Evolutionary conservation across 2,329 filamentous ascomycete species (phyloP).

Genomic region (Colletotrichum sp.): DNA sequence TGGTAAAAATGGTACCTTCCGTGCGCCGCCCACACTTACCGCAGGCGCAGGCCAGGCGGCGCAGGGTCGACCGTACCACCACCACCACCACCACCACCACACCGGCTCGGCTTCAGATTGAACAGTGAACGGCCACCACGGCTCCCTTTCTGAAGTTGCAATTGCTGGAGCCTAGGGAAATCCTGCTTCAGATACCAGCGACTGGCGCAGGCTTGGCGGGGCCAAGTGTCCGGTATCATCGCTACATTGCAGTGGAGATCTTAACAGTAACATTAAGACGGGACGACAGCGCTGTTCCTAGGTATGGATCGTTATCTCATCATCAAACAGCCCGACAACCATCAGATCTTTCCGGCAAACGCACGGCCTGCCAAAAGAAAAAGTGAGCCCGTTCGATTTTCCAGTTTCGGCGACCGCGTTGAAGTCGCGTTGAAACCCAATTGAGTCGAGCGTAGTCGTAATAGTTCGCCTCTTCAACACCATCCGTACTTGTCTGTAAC

Average conservation of each 20-base stretch:
- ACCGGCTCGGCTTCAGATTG: conserved; percentile 11
- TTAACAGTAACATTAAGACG: too few species aligned
- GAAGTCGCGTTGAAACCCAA: not conserved
- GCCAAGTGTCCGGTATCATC: not conserved
- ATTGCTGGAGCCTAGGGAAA: not conserved
- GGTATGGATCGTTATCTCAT: not conserved
- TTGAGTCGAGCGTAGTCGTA: not conserved
- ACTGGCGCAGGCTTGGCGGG: not conserved
- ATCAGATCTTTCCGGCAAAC: not conserved
- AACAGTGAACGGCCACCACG: not conserved
- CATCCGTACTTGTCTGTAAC: not conserved
- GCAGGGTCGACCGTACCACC: not conserved
- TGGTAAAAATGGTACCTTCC: not conserved
- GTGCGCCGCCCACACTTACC: not conserved
- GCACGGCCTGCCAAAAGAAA: not conserved
- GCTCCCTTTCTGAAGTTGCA: not conserved
- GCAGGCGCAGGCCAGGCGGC: not conserved
- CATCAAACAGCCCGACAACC: not conserved
- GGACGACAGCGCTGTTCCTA: too few species aligned
- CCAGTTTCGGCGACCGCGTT: not conserved
- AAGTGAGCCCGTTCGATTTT: not conserved
- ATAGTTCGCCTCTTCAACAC: not conserved
- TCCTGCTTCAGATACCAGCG: not conserved
- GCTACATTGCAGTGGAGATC: too few species aligned
- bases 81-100: not conserved